A percentile compares a stretch with the other conserved stretches of the same genome.
Evolutionary conservation across 129 eudicot species (phyloP).

Genomic region (Glebionis coronaria): DNA sequence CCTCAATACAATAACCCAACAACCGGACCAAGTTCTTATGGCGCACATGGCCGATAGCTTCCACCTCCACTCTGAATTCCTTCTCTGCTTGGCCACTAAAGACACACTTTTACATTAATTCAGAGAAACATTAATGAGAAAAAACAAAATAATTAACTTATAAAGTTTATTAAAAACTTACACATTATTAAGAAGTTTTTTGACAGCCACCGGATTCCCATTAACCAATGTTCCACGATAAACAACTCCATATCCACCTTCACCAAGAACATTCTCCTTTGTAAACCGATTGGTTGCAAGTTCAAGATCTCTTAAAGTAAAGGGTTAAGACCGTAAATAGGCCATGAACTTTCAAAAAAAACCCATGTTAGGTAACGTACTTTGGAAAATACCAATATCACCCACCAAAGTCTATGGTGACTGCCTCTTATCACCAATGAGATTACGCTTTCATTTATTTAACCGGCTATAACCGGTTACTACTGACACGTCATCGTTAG

Average conservation of each 20-base stretch:
- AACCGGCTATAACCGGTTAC: too few relatives aligned
- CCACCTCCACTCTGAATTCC: slow-evolving; percentile 85
- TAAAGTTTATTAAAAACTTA: slow-evolving; percentile 36
- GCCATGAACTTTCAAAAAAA: too few relatives aligned
- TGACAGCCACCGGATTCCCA: slow-evolving; percentile 76
- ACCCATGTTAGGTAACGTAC: too few relatives aligned
- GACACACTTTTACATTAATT: background rate
- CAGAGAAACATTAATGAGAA: slow-evolving; percentile 7
- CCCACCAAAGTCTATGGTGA: too few relatives aligned
- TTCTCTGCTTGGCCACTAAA: slow-evolving; percentile 88
- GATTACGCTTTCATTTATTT: too few relatives aligned
- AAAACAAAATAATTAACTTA: background rate
- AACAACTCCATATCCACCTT: slow-evolving; percentile 89
- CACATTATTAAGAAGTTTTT: slow-evolving; percentile 83
- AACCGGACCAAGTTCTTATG: slow-evolving; percentile 85
- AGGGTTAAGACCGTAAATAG: too few relatives aligned
- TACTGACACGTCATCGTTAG: too few relatives aligned
- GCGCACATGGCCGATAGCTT: slow-evolving; percentile 90
- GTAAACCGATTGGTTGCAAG: slow-evolving; percentile 72
- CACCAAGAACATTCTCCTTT: slow-evolving; percentile 77
- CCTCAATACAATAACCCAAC: slow-evolving; percentile 84
- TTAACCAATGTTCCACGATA: slow-evolving; percentile 63
- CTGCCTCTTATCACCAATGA: too few relatives aligned
- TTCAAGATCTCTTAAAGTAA: slow-evolving; percentile 78
- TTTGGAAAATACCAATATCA: too few relatives aligned